phyloP scores from a whole-genome alignment of 2,329 filamentous ascomycete genomes.

The Pyrenophora graminea region DNA sequence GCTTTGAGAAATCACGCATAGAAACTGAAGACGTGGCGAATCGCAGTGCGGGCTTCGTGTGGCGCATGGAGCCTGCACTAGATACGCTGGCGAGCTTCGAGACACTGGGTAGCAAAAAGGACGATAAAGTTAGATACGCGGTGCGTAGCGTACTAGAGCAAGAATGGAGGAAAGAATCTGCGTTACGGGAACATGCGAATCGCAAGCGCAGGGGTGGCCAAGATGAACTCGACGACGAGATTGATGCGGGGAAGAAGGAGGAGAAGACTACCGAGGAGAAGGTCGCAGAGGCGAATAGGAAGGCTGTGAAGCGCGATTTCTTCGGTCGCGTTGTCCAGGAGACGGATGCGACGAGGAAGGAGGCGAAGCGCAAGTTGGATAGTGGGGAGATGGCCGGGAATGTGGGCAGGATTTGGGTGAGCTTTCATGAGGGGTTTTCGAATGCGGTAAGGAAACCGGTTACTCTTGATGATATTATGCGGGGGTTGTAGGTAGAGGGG shows the following conservation, averaged over 20 bases:
- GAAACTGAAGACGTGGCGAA: slow-evolving; percentile 64
- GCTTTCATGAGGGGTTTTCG: slow-evolving; percentile 85
- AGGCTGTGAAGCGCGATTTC: slow-evolving; percentile 74
- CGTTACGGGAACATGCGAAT: slow-evolving; percentile 67
- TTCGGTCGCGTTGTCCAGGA: slow-evolving; percentile 73
- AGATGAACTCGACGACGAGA: slow-evolving; percentile 22
- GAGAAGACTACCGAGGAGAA: slow-evolving; percentile 27
- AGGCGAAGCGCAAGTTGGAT: slow-evolving; percentile 49
- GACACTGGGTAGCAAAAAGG: slow-evolving; percentile 62
- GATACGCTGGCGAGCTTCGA: slow-evolving; percentile 78
- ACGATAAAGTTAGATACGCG: slow-evolving; percentile 82
- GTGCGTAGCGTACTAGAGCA: slow-evolving; percentile 92
- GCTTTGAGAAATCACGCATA: slow-evolving; percentile 78
- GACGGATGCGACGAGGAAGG: slow-evolving; percentile 48
- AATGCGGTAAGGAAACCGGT: slow-evolving; percentile 92
- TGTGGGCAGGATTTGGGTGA: slow-evolving; percentile 77
- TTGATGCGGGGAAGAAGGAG: slow-evolving; percentile 18
- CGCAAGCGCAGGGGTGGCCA: slow-evolving; percentile 59
- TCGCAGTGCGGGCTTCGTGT: slow-evolving; percentile 70
- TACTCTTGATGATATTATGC: slow-evolving; percentile 76
- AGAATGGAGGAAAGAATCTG: slow-evolving; percentile 76
- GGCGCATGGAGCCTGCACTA: slow-evolving; percentile 92
- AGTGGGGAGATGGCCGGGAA: slow-evolving; percentile 43
- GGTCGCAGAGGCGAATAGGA: slow-evolving; percentile 28
- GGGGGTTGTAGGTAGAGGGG: slow-evolving; percentile 56